Base-by-base conservation (phyloP, 2,329 filamentous ascomycete species). In the Exophiala alcalophila region DNA sequence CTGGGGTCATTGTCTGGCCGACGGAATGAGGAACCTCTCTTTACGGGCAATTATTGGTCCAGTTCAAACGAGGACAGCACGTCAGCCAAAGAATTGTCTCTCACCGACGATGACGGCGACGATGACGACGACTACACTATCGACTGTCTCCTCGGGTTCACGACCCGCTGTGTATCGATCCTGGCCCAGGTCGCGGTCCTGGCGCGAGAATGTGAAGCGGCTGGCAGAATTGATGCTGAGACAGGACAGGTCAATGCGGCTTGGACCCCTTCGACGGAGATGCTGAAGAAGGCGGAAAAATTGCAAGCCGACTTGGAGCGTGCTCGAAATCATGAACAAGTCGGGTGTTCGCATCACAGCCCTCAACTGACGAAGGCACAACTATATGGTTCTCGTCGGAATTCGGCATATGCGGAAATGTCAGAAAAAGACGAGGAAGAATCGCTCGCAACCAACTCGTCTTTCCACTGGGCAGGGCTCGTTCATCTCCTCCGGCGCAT, bases 81-180 rank as follows among this genome's bases (percentile, higher is more conserved):
- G n/a, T 50, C 50, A 4, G 49, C 52, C 10, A 52, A 54, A 32
- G 55, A 58, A 43, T 28, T 57, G 21, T 57, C 55, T 11, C 18
- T 64, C 10, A 59, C 49, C 23, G 62, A 72, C 8, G 73, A 74
- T 44, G 70, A 71, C 4, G 59, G 67, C 3, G 71, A 77, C 23
- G 70, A 73, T 30, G 75, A 79, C 40, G 75, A 83, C 51, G 83
- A 78, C 32, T 80, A 77, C 55, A 72, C 83, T 45, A 86, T 90
- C 44, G 86, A 89, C 64, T 92, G 85, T 63, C 81, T 90, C 49
- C 81, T 87, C 57, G 86, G 86, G 6, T 90, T 88, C 64, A 87
- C 84, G 0, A 82, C 78, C 15, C 75, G 78, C 24, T 88, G 82
- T 56, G 76, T 87, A 19, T 76, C 80, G 29, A 76, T 86, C 24